Conservation (phyloP, 2,329 filamentous ascomycete species). For the Aspergillus tanneri region DNA sequence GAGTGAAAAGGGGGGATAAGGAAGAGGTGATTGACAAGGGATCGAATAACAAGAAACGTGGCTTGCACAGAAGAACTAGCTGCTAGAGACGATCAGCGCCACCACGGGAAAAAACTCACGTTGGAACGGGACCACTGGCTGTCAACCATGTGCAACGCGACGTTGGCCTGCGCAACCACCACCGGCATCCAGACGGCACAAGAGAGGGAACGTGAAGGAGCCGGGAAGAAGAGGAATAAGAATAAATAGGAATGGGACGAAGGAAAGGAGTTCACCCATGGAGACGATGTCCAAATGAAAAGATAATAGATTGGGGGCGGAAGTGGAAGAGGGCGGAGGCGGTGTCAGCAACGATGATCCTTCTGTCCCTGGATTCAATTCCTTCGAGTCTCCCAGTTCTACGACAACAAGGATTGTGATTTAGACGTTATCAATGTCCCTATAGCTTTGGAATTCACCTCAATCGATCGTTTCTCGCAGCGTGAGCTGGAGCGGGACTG, state of each 20-base stretch:
- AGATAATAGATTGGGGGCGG: slow-evolving; percentile 9
- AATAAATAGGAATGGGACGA: background rate
- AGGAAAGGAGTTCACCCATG: slow-evolving; percentile 2
- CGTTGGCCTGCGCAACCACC: no score
- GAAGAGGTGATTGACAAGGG: background rate
- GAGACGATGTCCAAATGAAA: slow-evolving; percentile 1
- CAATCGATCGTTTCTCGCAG: no score
- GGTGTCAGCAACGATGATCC: slow-evolving; percentile 13
- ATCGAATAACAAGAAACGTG: background rate
- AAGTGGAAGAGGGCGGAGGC: slow-evolving; percentile 11
- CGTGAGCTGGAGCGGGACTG: no score
- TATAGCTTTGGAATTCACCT: no score
- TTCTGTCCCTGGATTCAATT: no score
- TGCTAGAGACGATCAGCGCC: background rate
- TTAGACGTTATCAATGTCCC: no score
- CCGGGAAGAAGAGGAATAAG: background rate
- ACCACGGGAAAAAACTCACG: background rate
- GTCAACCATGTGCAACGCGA: background rate
- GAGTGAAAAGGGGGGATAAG: background rate
- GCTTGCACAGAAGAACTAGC: background rate
- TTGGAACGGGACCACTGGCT: no score
- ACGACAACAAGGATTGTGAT: no score
- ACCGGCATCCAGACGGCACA: background rate
- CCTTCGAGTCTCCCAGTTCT: no score
- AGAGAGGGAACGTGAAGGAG: background rate